These are phyloP conservation scores for Solanum bukasovii DNA, from an alignment of 257 asterid genomes.

Conservation along the genomic window DNA sequence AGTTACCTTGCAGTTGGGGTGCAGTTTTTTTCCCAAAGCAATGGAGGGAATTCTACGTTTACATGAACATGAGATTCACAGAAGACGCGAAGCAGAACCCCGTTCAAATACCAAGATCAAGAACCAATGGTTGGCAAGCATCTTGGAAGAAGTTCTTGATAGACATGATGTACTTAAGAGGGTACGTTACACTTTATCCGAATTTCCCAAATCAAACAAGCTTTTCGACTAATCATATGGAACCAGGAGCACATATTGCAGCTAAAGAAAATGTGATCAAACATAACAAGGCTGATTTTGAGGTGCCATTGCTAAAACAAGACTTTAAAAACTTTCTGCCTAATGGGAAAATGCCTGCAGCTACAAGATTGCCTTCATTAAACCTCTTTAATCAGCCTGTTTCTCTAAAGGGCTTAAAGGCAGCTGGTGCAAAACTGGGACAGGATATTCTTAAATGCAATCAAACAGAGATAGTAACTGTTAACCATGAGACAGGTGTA, in stretches of 20 bases:
- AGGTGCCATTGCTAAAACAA: constrained; percentile 68
- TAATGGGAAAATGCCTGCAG: constrained; percentile 73
- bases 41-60: constrained; percentile 85
- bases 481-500: constrained; percentile 55
- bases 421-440: constrained; percentile 78
- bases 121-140: constrained; percentile 99
- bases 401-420: constrained; percentile 75
- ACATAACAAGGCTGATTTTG: constrained; percentile 74
- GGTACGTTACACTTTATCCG: constrained; percentile 77
- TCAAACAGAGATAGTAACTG: constrained; percentile 40
- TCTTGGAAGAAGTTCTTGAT: constrained; percentile 93
- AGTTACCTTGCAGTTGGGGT: constrained; percentile 94
- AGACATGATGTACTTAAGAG: constrained; percentile 90
- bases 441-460: constrained; percentile 70
- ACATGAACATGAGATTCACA: constrained; percentile 94
- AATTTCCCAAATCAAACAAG: constrained; percentile 86
- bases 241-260: constrained; percentile 89
- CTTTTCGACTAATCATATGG: constrained; percentile 95
- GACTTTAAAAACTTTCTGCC: constrained; percentile 60
- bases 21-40: constrained; percentile 92
- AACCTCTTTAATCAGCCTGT: constrained; percentile 78
- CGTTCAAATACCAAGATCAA: constrained; percentile 88
- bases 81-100: constrained; percentile 81
- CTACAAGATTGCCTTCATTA: constrained; percentile 66
- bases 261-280: constrained; percentile 73